Conservation (phyloP, 805 yeast species). For the Maudiozyma bulderi region DNA sequence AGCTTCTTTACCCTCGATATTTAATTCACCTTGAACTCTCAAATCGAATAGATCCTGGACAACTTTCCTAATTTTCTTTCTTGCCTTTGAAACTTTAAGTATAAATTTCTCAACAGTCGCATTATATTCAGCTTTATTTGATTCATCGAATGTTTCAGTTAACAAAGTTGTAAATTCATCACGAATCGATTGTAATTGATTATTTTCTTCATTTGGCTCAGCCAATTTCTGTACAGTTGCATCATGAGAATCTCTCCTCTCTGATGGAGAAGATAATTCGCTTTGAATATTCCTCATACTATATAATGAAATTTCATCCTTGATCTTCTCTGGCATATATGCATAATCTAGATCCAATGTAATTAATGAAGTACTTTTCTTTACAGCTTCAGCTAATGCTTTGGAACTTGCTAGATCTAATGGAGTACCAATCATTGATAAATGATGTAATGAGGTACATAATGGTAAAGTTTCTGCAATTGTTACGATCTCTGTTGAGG, state of each 20-base stretch:
- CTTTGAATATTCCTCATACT: slow-evolving; percentile 75
- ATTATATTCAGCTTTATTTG: slow-evolving; percentile 18
- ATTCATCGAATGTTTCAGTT: slow-evolving; percentile 28
- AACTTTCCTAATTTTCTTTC: slow-evolving; percentile 36
- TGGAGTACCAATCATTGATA: slow-evolving; percentile 61
- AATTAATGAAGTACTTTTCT: slow-evolving; percentile 50
- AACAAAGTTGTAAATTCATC: slow-evolving; percentile 35
- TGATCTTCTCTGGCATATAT: slow-evolving; percentile 46
- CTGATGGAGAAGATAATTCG: slow-evolving; percentile 30
- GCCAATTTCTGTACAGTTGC: not conserved
- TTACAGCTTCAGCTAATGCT: slow-evolving; percentile 58
- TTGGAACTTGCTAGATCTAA: slow-evolving; percentile 52
- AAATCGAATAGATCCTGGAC: slow-evolving; percentile 50
- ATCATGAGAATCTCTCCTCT: slow-evolving; percentile 1
- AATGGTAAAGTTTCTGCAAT: slow-evolving; percentile 65
- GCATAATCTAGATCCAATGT: slow-evolving; percentile 58
- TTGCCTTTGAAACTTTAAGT: slow-evolving; percentile 30
- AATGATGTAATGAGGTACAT: slow-evolving; percentile 51
- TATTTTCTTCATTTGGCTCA: not conserved
- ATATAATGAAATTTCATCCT: slow-evolving; percentile 61
- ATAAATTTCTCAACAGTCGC: slow-evolving; percentile 28
- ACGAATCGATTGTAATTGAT: slow-evolving; percentile 51
- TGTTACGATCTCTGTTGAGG: slow-evolving; percentile 44
- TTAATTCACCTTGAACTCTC: slow-evolving; percentile 46
- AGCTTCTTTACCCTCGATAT: slow-evolving; percentile 69